These are phyloP conservation scores for Termitomyces sp. DNA, from an alignment of 768 basidiomycete genomes.

Conservation along the genomic window DNA sequence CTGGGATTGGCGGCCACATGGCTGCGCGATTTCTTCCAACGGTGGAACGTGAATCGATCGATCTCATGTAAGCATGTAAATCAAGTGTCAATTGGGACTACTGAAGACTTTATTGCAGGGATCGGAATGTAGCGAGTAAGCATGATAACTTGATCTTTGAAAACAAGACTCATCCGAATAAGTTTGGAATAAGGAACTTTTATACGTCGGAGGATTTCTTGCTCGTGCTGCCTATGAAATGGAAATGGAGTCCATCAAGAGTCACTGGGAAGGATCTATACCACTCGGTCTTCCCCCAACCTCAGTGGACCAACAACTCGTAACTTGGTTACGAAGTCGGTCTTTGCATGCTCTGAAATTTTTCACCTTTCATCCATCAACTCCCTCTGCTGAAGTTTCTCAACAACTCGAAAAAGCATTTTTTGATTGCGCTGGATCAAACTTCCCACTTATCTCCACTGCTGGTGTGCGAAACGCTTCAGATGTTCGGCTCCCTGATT, in stretches of 20 bases:
- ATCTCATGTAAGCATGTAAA: constrained; percentile 58
- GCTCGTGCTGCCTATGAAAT: constrained; percentile 80
- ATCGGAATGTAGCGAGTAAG: constrained; percentile 74
- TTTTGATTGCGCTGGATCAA: constrained; percentile 53
- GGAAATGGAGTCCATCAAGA: constrained; percentile 58
- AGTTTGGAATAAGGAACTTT: constrained; percentile 90
- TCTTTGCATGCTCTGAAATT: constrained; percentile 80
- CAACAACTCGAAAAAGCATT: constrained; percentile 68
- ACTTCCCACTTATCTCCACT: constrained; percentile 71
- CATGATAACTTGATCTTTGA: constrained; percentile 5
- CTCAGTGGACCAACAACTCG: constrained; percentile 34
- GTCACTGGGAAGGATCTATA: constrained; percentile 51
- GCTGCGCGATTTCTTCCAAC: constrained; percentile 90
- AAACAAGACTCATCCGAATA: constrained; percentile 2
- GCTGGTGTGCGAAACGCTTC: constrained; percentile 61
- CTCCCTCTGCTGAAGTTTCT: constrained; percentile 79
- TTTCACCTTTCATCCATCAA: constrained; percentile 86
- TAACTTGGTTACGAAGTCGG: constrained; percentile 46
- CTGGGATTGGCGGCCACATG: constrained; percentile 63
- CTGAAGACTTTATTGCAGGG: constrained; percentile 34
- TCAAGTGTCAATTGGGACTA: neutral
- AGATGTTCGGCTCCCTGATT: constrained; percentile 70
- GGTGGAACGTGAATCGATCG: constrained; percentile 91
- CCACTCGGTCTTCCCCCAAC: constrained; percentile 21
- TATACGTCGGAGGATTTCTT: constrained; percentile 80